Evolutionary conservation across 495 filamentous ascomycete genomes (phyloP).

Genomic region (Annulohypoxylon moriforme): DNA sequence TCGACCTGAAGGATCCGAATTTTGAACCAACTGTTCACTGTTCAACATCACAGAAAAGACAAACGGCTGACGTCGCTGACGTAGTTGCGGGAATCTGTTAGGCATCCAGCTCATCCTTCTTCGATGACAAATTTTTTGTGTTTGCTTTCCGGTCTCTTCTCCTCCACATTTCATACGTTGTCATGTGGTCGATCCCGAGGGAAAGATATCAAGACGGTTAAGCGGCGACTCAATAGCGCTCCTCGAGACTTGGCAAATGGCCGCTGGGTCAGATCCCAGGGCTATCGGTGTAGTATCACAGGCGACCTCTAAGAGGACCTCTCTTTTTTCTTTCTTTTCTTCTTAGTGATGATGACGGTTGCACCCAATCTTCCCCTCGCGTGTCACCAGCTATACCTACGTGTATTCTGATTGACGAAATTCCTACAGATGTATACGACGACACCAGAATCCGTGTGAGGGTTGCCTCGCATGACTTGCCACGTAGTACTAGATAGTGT

Average conservation of each 20-base stretch:
- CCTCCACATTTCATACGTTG: constrained; percentile 31
- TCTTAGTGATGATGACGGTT: constrained; percentile 12
- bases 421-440: constrained; percentile 20
- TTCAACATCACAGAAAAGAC: not conserved
- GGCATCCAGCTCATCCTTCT: constrained; percentile 4
- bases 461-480: constrained; percentile 37
- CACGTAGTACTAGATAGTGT: constrained; percentile 39
- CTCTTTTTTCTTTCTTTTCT: not conserved
- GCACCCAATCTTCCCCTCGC: constrained; percentile 24
- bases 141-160: constrained; percentile 29
- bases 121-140: not conserved
- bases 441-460: constrained; percentile 29
- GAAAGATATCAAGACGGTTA: constrained; percentile 4
- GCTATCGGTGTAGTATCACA: constrained; percentile 22
- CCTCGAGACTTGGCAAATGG: not conserved
- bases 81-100: constrained; percentile 6
- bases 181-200: constrained; percentile 25
- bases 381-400: constrained; percentile 20
- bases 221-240: not conserved
- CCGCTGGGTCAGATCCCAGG: not conserved
- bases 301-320: constrained; percentile 13
- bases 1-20: constrained; percentile 28
- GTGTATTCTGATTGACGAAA: constrained; percentile 17
- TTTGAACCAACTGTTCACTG: constrained; percentile 24
- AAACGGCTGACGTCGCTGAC: constrained; percentile 5